Evolutionary conservation across 805 yeast genomes (phyloP).

Genomic region (Zygoascus biomembranicola): DNA sequence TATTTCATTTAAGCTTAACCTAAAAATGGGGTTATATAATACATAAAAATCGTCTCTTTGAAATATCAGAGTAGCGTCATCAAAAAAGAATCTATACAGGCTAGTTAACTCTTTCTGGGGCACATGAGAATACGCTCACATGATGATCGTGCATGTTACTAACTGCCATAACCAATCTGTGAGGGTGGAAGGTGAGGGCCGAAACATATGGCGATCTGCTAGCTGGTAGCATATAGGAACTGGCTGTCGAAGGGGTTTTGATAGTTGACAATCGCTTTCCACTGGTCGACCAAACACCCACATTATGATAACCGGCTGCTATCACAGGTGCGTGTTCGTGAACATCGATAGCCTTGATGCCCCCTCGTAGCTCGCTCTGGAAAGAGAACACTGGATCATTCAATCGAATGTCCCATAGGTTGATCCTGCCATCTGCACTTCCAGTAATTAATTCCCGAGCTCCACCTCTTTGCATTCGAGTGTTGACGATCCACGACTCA

Average conservation of each 20-base stretch:
- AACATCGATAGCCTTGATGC: conserved; percentile 60
- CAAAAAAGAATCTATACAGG: neutral
- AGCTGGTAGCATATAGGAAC: neutral
- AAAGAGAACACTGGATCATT: conserved; percentile 59
- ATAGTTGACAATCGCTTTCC: conserved; percentile 67
- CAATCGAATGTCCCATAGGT: conserved; percentile 82
- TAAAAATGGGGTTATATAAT: too few species aligned
- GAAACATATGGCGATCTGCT: conserved; percentile 38
- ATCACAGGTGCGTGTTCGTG: conserved; percentile 97
- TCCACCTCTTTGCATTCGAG: conserved; percentile 97
- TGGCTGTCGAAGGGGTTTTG: conserved; percentile 32
- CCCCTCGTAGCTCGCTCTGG: conserved; percentile 39
- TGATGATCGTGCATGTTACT: conserved; percentile 70
- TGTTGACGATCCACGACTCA: conserved; percentile 56
- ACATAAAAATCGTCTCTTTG: too few species aligned
- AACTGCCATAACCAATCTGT: conserved; percentile 86
- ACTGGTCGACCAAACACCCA: conserved; percentile 76
- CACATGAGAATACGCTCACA: conserved; percentile 18
- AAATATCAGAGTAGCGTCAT: too few species aligned
- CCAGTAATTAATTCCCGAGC: conserved; percentile 83
- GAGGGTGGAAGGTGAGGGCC: conserved; percentile 78
- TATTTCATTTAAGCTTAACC: too few species aligned
- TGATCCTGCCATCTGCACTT: conserved; percentile 65
- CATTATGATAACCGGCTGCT: conserved; percentile 72
- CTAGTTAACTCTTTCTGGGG: neutral